Evolutionary conservation across 2,329 filamentous ascomycete species (phyloP).

Genomic region (Neofusicoccum ribis): DNA sequence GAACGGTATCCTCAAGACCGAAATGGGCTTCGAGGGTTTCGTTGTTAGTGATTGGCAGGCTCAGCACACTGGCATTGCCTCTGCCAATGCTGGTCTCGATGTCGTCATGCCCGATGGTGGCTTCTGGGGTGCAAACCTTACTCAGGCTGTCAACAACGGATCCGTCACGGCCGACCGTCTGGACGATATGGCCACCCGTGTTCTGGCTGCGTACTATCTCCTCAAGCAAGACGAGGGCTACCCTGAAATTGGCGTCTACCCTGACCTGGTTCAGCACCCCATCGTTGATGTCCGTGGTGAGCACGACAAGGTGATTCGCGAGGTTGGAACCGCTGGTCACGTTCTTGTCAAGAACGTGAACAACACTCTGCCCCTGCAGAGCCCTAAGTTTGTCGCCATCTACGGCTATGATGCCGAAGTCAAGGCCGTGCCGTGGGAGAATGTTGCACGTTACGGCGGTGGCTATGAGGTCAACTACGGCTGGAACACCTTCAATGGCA

Average conservation of each 20-base stretch:
- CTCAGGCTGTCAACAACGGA: conserved; percentile 32
- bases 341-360: conserved; percentile 54
- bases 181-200: conserved; percentile 33
- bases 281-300: conserved; percentile 49
- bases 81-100: conserved; percentile 49
- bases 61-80: conserved; percentile 46
- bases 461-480: conserved; percentile 43
- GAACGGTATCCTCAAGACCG: conserved; percentile 53
- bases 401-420: conserved; percentile 43
- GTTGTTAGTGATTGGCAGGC: conserved; percentile 48
- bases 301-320: conserved; percentile 41
- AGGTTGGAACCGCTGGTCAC: conserved; percentile 42
- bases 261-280: conserved; percentile 27
- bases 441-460: conserved; percentile 38
- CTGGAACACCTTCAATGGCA: conserved; percentile 45
- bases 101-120: conserved; percentile 45
- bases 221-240: conserved; percentile 43
- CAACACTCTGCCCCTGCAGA: conserved; percentile 53
- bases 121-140: conserved; percentile 34
- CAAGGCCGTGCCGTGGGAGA: conserved; percentile 39
- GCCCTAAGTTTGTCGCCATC: conserved; percentile 40
- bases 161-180: conserved; percentile 26
- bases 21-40: conserved; percentile 51
- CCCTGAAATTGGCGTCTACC: conserved; percentile 28
- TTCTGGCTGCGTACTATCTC: conserved; percentile 31